Base-by-base conservation (phyloP, 495 filamentous ascomycete species). In the Tuber microsphaerosporum region DNA sequence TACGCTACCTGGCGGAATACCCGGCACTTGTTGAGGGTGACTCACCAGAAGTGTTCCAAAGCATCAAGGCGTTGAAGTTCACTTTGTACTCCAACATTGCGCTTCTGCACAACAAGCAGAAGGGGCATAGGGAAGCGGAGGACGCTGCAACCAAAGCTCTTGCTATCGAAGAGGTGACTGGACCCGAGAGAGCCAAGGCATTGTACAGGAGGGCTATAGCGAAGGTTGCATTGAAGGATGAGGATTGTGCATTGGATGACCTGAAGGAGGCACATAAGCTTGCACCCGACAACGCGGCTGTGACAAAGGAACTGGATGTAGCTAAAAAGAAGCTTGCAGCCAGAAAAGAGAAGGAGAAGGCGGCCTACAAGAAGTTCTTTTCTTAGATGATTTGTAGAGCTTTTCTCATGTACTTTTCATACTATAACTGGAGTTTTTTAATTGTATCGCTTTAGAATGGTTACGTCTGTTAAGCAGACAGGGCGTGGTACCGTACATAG, bases 1-100 rank as follows among this genome's bases (percentile, higher is more conserved):
- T 99, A 73, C 91, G 95, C 77, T 99, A 98, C 82, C 85, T 97
- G 75, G 93, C 94, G 83, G 94, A 97, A 85, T 92, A 95, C 82
- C 91, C 93, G 17, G 89, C 90, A 71, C 84, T 90, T 34, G 84
- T 82, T 26, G 90, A 93, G 26, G 85, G 87, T 2, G 93, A 94
- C 76, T 86, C 90, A 48, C 85, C 87, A 61, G 92, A 93, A 69
- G 86, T 92, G 46, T 88, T 88, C 70, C 82, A 85, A 71, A 86
- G 92, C 81, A 85, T 97, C 75, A 89, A 89, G 78, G 85, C 89
- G 39, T 87, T 99, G 51, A 90, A 91, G 71, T 93, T 94, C 81
- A 88, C 88, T 14, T 86, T 95, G 39, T 88, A 95, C 83, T 92
- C 87, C 75, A 97, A 97, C 85, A 90, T 89, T 0, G 90, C 93